Evolutionary conservation across 2,329 filamentous ascomycete species (phyloP), one percentile per base, ranked within the genome.

Genomic region (Incumbomyces lentus): DNA sequence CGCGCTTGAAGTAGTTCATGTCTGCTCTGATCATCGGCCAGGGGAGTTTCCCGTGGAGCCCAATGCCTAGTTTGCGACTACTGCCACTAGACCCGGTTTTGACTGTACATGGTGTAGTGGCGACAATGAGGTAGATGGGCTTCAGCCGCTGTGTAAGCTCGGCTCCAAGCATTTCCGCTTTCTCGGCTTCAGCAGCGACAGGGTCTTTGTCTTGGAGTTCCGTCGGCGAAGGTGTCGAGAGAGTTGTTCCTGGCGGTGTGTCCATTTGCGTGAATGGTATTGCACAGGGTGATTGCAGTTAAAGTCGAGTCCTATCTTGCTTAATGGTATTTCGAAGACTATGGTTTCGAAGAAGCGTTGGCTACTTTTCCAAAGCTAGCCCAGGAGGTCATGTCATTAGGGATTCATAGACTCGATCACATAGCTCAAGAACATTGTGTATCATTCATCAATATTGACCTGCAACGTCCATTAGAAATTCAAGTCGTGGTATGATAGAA

Each of bases 1-100:
- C 83, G 49, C 89, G 82, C 14, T 87, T 84, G 64, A 98, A 98
- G 64, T 95, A 96, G 33, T 81, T 80, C 87, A 98, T 95, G 67
- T 98, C 92, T 52, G 84, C 81, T 65, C 81, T 86, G 30, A 96
- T 75, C 36, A 84, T 83, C 0, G 83, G 86, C 92, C 92, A 98
- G 3, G 92, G 92, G 46, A 98, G 78, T 2, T 73, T 75, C 50
- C 87, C 87, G 49, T 75, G 73, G 39, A 78, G 74, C 49, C 92
- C 92, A 59, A 98, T 96, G 62, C 92, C 92, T 72, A 95, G 58
- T 73, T 79, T 44, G 65, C 68, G 48, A 78, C 78, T n/a, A 11
- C 13, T 35, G 84, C 90, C 13, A 85, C 86, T 55, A 92, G 84
- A 63, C 6, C 29, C n/a, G 8, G 22, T 7, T 32, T 33, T 16